Evolutionary conservation across 768 basidiomycete species (phyloP), one percentile per base, ranked within the genome.

Genomic region (Amanita phalloides): DNA sequence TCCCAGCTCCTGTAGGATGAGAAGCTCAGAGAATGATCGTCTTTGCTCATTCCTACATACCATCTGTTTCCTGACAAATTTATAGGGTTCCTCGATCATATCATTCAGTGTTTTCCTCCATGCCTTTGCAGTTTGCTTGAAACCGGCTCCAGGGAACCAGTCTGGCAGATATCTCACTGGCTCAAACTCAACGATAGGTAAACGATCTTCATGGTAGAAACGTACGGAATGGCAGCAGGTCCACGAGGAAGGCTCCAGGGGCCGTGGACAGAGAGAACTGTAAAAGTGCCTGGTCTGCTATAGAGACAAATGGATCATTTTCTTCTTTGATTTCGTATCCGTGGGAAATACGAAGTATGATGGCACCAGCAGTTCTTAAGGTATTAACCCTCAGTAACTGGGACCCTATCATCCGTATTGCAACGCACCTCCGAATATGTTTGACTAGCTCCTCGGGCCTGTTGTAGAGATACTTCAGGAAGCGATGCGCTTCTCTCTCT

Each of bases 71-170:
- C 65, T 64, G 1, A 67, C 66, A 32, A 63, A 62, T 2, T 48
- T 45, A 46, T 68, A 75, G 0, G 73, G 73, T 2, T 61, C 58
- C 3, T 69, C 63, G 14, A 65, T 59, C 62, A 73, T 68, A 9
- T 61, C 63, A 7, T 60, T 51, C 6, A 68, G 63, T 2, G 62
- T 58, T 52, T 56, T 59, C 33, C 60, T 63, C 69, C 70, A 71
- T 14, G 54, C 50, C 25, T 60, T 59, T 2, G 74, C 75, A 47
- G 65, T 66, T 28, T 62, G 61, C 55, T 75, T 66, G 53, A 77
- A 78, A 1, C 65, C 65, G n/a, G 72, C 70, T 0, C 76, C 76
- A 5, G 74, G 75, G 9, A 76, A 39, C 72, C 74, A 77, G 35
- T 56, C 61, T 0, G 76, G 76, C 10, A 78, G 55, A 35, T 73